Base-by-base conservation (phyloP, 768 basidiomycete genomes). In the Coprinellus aureogranulatus region DNA sequence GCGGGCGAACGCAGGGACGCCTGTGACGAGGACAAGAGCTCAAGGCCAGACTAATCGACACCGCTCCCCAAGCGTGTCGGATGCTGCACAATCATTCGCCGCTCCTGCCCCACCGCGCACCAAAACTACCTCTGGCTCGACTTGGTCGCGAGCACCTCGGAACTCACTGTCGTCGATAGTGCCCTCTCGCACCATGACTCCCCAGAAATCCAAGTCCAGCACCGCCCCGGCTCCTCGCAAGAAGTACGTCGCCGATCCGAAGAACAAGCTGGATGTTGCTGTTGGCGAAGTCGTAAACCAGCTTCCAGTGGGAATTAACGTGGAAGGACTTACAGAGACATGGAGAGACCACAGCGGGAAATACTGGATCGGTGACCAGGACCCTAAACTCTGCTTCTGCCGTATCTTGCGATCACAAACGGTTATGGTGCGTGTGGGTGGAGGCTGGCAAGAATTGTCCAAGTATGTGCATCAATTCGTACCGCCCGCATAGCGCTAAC, bases 351-450 rank as follows among this genome's bases (percentile, higher is more conserved):
- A 91, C 72, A 94, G 92, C 60, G 94, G 94, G 20, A 94, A 94
- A 67, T 94, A 95, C 67, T 96, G 92, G 94, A 97, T 96, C 63
- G 95, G 95, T 14, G 88, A 92, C 62, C 85, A 92, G 63, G 92
- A 95, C 52, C 85, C 92, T 5, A 93, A 87, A 70, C 76, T 96
- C 30, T 95, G 92, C 70, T 96, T 94, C 70, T 94, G 93, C 70
- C 83, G 94, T 26, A 96, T 96, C 46, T 74, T 96, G 26, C 86
- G 93, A 11, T 93, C 90, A 1, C 90, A 93, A 65, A 94, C 90
- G 0, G 94, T 96, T 61, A 97, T 97, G 94, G 94, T 98, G 44
- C 84, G 94, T 58, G 92, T 97, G 14, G 94, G 94, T 26, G 95
- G 95, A 34, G 95, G 95, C 18, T 98, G 94, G 94, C 77, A 84